These are phyloP conservation scores for Phaeolepiota aurea DNA, from an alignment of 768 basidiomycete species.

Conservation along the genomic window DNA sequence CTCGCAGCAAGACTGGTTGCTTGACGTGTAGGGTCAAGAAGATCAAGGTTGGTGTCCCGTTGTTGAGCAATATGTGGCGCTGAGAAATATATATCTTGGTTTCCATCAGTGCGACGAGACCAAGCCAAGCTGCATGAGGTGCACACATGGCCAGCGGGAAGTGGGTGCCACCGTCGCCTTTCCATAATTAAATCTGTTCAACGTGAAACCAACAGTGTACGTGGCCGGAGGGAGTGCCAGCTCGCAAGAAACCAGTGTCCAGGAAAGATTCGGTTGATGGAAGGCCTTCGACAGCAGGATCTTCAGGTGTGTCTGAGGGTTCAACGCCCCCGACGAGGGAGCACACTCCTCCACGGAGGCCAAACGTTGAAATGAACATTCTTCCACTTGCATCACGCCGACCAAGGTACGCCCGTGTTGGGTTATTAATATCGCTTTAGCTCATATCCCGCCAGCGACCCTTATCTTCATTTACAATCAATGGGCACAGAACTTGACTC, in stretches of 20 bases:
- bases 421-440: constrained; percentile 9
- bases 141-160: constrained; percentile 78
- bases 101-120: constrained; percentile 90
- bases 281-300: constrained; percentile 69
- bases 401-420: constrained; percentile 22
- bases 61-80: too few relatives aligned
- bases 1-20: constrained; percentile 91
- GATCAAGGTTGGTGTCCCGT: constrained; percentile 63
- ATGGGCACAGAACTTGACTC: constrained; percentile 35
- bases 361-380: constrained; percentile 30
- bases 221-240: constrained; percentile 75
- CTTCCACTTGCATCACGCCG: constrained; percentile 32
- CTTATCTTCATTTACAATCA: constrained; percentile 34
- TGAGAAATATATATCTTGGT: too few relatives aligned
- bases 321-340: constrained; percentile 69
- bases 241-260: constrained; percentile 54
- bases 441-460: constrained; percentile 25
- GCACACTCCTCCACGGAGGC: constrained; percentile 51
- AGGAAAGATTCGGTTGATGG: constrained; percentile 55
- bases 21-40: constrained; percentile 90
- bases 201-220: constrained; percentile 44
- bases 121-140: constrained; percentile 82
- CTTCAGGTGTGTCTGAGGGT: constrained; percentile 61
- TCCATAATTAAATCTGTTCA: background rate
- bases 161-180: constrained; percentile 35